These are phyloP conservation scores for Myrica gale DNA, from an alignment of 306 rosid species.

Conservation along the genomic window DNA sequence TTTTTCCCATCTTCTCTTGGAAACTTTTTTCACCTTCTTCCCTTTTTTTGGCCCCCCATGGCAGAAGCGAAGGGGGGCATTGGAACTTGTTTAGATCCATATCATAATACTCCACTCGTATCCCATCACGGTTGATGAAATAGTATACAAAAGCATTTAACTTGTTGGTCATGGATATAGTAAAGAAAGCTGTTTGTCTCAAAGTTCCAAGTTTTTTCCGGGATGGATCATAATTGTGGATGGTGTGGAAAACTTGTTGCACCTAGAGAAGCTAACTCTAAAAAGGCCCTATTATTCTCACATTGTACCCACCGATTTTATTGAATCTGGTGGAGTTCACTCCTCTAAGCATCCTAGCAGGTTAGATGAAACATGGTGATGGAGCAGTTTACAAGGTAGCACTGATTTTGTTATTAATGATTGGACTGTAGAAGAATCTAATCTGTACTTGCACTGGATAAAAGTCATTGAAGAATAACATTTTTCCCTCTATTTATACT, in stretches of 20 bases:
- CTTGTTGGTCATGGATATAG: background rate
- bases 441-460: background rate
- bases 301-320: background rate
- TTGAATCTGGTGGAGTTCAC: background rate
- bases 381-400: background rate
- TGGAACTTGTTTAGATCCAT: background rate
- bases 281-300: background rate
- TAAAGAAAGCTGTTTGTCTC: background rate
- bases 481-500: conserved; percentile 13
- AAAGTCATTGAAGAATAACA: background rate
- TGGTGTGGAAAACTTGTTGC: background rate
- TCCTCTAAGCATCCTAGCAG: too few species aligned
- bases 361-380: background rate
- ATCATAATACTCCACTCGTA: background rate
- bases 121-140: background rate
- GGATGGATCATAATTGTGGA: background rate
- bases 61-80: too few species aligned
- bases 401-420: background rate
- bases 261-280: background rate
- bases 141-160: background rate
- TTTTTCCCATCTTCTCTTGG: too few species aligned
- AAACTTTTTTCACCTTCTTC: too few species aligned
- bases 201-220: background rate
- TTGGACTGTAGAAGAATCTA: background rate
- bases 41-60: too few species aligned